Percentiles rank a stretch among this genome's conserved stretches.
phyloP scores from a whole-genome alignment of 805 yeast species.

The Cyberlindnera sargentensis region DNA sequence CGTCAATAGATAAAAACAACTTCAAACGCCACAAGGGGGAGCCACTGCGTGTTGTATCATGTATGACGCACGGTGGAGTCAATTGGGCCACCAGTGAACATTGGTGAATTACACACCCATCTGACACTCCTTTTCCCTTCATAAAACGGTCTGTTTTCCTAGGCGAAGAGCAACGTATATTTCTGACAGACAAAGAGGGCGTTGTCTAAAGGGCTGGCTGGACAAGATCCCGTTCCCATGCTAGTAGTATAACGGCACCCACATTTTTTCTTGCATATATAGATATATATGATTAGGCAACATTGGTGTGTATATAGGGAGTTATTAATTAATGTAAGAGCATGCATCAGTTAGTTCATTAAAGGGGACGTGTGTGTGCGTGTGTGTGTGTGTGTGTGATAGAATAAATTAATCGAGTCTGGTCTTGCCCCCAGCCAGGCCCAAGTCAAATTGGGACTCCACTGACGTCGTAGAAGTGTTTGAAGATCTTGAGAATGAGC shows the following conservation, averaged over 20 bases:
- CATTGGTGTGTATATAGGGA: background rate
- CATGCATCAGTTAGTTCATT: background rate
- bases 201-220: conserved; percentile 3
- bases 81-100: too few relatives aligned
- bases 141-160: background rate
- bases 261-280: background rate
- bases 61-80: too few relatives aligned
- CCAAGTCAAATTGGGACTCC: conserved; percentile 18
- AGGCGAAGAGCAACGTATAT: background rate
- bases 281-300: too few relatives aligned
- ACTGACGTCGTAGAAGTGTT: conserved; percentile 24
- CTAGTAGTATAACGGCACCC: conserved; percentile 3
- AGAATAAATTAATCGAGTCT: background rate
- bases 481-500: conserved; percentile 27
- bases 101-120: too few relatives aligned
- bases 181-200: background rate
- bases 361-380: background rate
- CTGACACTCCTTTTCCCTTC: too few relatives aligned
- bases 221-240: conserved; percentile 1
- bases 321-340: background rate
- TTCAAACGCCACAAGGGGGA: too few relatives aligned
- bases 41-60: too few relatives aligned
- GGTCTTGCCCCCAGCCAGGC: background rate
- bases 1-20: too few relatives aligned
- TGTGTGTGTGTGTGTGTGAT: too few relatives aligned